These are phyloP conservation scores for Apiospora sp. DNA, from an alignment of 2,329 filamentous ascomycete genomes.

Conservation along the genomic window DNA sequence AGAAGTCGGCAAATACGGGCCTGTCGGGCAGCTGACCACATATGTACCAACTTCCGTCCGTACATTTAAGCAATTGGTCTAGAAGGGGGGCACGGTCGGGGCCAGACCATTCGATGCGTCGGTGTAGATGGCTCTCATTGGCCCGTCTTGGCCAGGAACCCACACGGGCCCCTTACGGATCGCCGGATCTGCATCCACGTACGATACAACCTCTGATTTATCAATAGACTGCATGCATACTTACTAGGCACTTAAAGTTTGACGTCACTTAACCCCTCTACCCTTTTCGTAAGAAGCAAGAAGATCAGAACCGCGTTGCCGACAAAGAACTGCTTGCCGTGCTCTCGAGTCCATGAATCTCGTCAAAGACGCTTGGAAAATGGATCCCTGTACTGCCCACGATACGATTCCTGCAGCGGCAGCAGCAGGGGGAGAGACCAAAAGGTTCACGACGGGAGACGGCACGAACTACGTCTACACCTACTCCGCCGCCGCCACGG, in stretches of 20 bases:
- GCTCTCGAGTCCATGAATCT: neutral
- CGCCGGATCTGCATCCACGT: neutral
- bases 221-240: neutral
- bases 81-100: neutral
- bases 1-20: neutral
- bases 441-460: slow-evolving; percentile 5
- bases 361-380: neutral
- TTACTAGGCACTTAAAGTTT: neutral
- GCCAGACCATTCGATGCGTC: neutral
- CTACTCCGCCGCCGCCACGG: slow-evolving; percentile 23
- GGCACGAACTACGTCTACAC: slow-evolving; percentile 33
- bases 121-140: neutral
- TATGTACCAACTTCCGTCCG: neutral
- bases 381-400: neutral
- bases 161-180: neutral
- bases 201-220: neutral
- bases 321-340: neutral
- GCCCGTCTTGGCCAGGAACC: neutral
- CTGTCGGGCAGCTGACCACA: neutral
- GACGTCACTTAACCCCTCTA: neutral
- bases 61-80: neutral
- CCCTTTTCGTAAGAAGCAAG: neutral
- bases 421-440: neutral
- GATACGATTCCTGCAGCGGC: neutral
- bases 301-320: too few relatives aligned